These are phyloP conservation scores for Symbiodinium pilosum DNA, from an alignment of 73 alveolate species.

Conservation along the genomic window DNA sequence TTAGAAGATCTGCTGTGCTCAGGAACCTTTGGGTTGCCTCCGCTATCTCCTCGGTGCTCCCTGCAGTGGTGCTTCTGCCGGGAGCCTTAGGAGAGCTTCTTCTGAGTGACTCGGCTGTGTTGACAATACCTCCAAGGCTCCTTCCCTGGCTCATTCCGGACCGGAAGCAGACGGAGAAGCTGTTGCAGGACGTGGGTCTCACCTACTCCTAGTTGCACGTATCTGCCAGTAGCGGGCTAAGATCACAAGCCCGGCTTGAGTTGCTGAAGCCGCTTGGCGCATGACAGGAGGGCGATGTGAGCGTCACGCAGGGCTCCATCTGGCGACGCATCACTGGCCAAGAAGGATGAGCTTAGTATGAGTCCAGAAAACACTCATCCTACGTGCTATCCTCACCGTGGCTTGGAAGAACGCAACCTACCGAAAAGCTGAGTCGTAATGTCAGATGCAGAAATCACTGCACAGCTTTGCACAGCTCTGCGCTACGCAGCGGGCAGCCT, in stretches of 20 bases:
- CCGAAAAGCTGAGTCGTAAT: too few relatives aligned
- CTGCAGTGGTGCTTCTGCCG: conserved; percentile 56
- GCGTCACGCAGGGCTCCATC: conserved; percentile 71
- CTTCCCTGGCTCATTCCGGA: conserved; percentile 93
- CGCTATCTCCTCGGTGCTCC: conserved; percentile 71
- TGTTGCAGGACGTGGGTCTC: neutral
- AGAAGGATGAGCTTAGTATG: neutral
- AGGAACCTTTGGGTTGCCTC: conserved; percentile 85
- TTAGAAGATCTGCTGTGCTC: neutral
- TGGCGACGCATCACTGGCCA: conserved; percentile 63
- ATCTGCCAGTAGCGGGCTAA: too few relatives aligned
- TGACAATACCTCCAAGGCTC: neutral
- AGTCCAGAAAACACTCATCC: too few relatives aligned
- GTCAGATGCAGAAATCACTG: too few relatives aligned
- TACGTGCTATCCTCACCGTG: too few relatives aligned
- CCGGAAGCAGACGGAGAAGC: conserved; percentile 79
- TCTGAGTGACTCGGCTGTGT: too few relatives aligned
- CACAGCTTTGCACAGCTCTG: too few relatives aligned
- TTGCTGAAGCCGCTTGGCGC: too few relatives aligned
- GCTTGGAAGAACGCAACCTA: too few relatives aligned
- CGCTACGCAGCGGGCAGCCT: too few relatives aligned
- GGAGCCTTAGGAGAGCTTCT: neutral
- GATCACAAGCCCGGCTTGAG: too few relatives aligned
- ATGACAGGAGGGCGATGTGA: conserved; percentile 46
- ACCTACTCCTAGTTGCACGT: neutral